Percentiles rank a stretch among this genome's conserved stretches.
These are phyloP conservation scores for Cryomyces minteri DNA, from an alignment of 495 filamentous ascomycete genomes.

Conservation along the genomic window DNA sequence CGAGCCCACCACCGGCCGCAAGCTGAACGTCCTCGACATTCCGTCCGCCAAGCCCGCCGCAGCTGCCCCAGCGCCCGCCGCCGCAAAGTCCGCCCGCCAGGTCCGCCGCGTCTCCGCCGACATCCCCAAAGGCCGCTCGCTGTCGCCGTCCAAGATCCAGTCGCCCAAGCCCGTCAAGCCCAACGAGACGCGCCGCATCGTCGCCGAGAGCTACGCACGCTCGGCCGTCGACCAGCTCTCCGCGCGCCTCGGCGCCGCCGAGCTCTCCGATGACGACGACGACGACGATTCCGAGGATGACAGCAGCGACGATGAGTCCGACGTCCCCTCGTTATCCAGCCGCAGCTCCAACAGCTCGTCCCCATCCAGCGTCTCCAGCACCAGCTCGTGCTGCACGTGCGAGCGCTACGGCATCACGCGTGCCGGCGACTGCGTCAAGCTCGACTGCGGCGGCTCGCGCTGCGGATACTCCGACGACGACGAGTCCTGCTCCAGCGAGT, in stretches of 20 bases:
- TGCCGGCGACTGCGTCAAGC: conserved; percentile 76
- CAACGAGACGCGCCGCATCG: conserved; percentile 66
- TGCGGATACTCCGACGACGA: conserved; percentile 61
- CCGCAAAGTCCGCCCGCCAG: conserved; percentile 19
- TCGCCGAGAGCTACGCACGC: conserved; percentile 49
- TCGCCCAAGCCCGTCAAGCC: conserved; percentile 80
- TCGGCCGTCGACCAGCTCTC: conserved; percentile 50
- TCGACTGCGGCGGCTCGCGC: conserved; percentile 76
- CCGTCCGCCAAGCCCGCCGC: conserved; percentile 23
- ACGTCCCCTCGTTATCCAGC: conserved; percentile 37
- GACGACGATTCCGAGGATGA: conserved; percentile 42
- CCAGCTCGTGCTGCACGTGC: conserved; percentile 59
- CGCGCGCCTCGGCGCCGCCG: conserved; percentile 49
- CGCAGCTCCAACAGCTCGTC: conserved; percentile 65
- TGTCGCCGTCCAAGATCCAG: conserved; percentile 76
- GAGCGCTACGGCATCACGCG: conserved; percentile 94
- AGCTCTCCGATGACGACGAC: conserved; percentile 36
- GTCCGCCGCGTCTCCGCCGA: conserved; percentile 32
- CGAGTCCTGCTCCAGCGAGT: conserved; percentile 32
- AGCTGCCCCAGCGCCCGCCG: conserved; percentile 13
- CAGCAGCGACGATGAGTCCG: conserved; percentile 23
- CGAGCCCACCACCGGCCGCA: conserved; percentile 93
- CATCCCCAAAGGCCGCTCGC: conserved; percentile 69
- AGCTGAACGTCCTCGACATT: conserved; percentile 65
- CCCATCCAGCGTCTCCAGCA: conserved; percentile 54